Conservation (phyloP, 2,329 filamentous ascomycete species). For the Diaporthe humulicola region DNA sequence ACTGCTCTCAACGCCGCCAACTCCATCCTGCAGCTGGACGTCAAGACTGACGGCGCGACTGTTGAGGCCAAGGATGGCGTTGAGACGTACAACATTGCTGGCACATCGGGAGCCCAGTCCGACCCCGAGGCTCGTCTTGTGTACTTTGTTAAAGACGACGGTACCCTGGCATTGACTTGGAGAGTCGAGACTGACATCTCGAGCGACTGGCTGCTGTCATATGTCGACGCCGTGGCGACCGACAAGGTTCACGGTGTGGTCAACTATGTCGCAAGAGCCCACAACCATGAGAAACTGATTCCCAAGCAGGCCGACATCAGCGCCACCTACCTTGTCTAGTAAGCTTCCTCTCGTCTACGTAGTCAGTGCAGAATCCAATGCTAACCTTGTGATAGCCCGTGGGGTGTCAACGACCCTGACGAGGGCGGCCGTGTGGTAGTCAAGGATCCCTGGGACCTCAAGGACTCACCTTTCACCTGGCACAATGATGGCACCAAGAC, state of each 20-base stretch:
- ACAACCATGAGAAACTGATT: constrained; percentile 20
- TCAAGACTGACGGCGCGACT: constrained; percentile 54
- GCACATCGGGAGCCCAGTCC: constrained; percentile 60
- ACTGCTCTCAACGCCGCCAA: constrained; percentile 58
- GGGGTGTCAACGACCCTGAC: constrained; percentile 67
- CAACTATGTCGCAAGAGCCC: constrained; percentile 65
- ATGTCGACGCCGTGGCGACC: constrained; percentile 64
- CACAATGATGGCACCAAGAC: constrained; percentile 59
- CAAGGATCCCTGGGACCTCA: constrained; percentile 61
- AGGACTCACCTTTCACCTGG: constrained; percentile 67
- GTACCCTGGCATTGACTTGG: constrained; percentile 65
- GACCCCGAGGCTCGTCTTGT: constrained; percentile 69
- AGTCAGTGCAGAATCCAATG: not conserved
- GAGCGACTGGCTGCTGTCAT: constrained; percentile 71
- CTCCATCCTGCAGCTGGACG: constrained; percentile 54
- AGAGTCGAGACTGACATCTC: constrained; percentile 69
- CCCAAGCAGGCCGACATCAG: constrained; percentile 30
- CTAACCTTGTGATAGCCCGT: constrained; percentile 53
- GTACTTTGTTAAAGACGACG: constrained; percentile 65
- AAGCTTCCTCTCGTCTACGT: constrained; percentile 40
- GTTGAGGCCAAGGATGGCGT: constrained; percentile 53
- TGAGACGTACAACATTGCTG: constrained; percentile 60
- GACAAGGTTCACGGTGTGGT: constrained; percentile 65
- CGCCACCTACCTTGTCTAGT: constrained; percentile 68
- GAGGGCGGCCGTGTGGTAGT: constrained; percentile 55